phyloP scores from a whole-genome alignment of 2,329 filamentous ascomycete genomes.

The Scopulariopsis brevicaulis region DNA sequence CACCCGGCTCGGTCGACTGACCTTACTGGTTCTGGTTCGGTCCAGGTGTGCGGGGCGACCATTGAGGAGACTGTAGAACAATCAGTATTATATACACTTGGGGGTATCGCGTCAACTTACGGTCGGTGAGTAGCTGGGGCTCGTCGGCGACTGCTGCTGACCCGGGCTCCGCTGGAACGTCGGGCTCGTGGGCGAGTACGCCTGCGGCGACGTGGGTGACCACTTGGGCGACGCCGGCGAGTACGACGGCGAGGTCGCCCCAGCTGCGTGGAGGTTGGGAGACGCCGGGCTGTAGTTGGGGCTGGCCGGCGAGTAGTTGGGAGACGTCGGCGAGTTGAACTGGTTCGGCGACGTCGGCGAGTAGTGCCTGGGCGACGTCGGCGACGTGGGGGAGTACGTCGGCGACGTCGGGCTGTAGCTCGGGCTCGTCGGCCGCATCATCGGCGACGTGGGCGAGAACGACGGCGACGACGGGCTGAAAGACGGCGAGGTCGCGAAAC shows the following conservation, averaged over 20 bases:
- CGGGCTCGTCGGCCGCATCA: constrained; percentile 45
- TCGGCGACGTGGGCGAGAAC: constrained; percentile 51
- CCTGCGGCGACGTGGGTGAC: constrained; percentile 60
- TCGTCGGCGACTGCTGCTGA: constrained; percentile 49
- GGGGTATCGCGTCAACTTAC: constrained; percentile 15
- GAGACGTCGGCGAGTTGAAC: constrained; percentile 67
- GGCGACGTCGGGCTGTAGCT: constrained; percentile 57
- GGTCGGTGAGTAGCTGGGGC: constrained; percentile 62
- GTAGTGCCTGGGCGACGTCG: constrained; percentile 44
- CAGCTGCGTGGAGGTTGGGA: constrained; percentile 34
- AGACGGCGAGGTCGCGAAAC: constrained; percentile 47
- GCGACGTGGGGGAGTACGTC: constrained; percentile 52
- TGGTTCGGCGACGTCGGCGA: constrained; percentile 60
- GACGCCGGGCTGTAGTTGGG: constrained; percentile 64
- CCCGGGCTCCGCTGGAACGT: constrained; percentile 43
- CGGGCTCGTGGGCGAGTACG: constrained; percentile 54
- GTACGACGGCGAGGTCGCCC: constrained; percentile 47
- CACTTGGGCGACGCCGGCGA: constrained; percentile 65
- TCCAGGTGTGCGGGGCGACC: constrained; percentile 33
- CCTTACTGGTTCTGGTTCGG: constrained; percentile 23
- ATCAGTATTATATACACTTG: neutral
- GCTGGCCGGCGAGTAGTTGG: constrained; percentile 59
- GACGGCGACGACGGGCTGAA: constrained; percentile 54
- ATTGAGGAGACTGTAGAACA: constrained; percentile 28
- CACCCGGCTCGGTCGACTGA: constrained; percentile 12